phyloP scores from a whole-genome alignment of 345 rosid species.

The Limnanthes douglasii region DNA sequence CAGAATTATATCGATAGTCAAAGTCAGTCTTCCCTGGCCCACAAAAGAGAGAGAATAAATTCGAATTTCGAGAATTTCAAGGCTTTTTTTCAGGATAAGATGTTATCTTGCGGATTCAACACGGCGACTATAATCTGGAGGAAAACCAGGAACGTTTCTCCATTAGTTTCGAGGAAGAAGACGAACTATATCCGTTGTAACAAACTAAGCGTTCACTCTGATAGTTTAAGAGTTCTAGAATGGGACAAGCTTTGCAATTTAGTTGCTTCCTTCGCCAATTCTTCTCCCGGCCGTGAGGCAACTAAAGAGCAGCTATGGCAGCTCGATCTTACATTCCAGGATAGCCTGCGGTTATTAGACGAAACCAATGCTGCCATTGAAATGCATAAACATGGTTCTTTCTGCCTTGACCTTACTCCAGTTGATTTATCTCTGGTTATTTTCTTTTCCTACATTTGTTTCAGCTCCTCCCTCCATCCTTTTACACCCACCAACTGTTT shows the following conservation, averaged over 20 bases:
- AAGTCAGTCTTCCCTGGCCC: no score
- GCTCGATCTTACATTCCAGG: slow-evolving; percentile 38
- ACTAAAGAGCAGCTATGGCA: slow-evolving; percentile 61
- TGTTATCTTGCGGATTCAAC: no score
- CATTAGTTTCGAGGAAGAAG: no score
- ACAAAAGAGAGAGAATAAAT: no score
- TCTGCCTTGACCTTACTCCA: slow-evolving; percentile 41
- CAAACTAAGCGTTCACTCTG: slow-evolving; percentile 23
- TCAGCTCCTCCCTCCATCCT: neutral
- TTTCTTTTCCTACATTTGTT: neutral
- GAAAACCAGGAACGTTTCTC: no score
- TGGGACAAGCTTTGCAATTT: slow-evolving; percentile 85
- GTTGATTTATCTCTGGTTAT: slow-evolving; percentile 28
- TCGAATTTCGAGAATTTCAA: no score
- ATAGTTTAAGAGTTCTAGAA: slow-evolving; percentile 59
- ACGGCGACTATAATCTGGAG: no score
- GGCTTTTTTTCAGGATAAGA: no score
- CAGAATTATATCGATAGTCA: no score
- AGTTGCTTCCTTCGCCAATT: slow-evolving; percentile 65
- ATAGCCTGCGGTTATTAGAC: slow-evolving; percentile 50
- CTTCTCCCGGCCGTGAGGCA: slow-evolving; percentile 67
- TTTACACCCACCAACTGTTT: neutral
- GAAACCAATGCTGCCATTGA: slow-evolving; percentile 73
- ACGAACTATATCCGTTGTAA: no score
- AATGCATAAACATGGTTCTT: slow-evolving; percentile 62